Conservation (phyloP, 129 eudicot genomes). For the Tagetes erecta region DNA sequence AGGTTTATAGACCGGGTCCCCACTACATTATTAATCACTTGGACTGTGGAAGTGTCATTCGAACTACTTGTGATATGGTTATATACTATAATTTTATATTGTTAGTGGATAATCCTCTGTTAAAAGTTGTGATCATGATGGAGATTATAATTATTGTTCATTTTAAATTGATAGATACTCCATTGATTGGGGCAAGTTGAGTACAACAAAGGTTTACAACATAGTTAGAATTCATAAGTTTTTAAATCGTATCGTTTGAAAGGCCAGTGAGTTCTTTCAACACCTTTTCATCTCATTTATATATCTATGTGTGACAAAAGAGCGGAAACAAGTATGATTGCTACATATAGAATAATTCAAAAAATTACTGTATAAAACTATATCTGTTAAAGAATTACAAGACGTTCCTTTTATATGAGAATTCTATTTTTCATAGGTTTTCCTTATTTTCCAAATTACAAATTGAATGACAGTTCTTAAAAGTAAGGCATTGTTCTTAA, state of each 20-base stretch:
- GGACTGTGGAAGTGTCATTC: background rate
- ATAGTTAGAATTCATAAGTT: conserved; percentile 7
- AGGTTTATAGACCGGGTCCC: conserved; percentile 24
- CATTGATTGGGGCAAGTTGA: conserved; percentile 32
- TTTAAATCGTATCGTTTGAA: conserved; percentile 14
- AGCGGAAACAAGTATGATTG: no score
- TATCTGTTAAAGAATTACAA: no score
- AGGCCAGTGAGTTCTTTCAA: conserved; percentile 15
- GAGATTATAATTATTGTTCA: conserved; percentile 30
- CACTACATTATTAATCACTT: conserved; percentile 23
- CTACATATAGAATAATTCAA: no score
- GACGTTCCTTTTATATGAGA: no score
- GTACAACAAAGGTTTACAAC: conserved; percentile 37
- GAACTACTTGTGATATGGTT: conserved; percentile 21
- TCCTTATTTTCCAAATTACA: no score
- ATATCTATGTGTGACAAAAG: no score
- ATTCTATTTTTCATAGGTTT: no score
- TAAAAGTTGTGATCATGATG: conserved; percentile 30
- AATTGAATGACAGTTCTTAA: no score
- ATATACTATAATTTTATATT: conserved; percentile 19
- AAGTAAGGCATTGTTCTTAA: no score
- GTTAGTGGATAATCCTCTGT: conserved; percentile 35
- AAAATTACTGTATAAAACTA: no score
- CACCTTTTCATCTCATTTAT: background rate
- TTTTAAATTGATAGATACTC: conserved; percentile 28